phyloP scores from a whole-genome alignment of 176 grass and related monocot species.

The Aegilops umbellulata region DNA sequence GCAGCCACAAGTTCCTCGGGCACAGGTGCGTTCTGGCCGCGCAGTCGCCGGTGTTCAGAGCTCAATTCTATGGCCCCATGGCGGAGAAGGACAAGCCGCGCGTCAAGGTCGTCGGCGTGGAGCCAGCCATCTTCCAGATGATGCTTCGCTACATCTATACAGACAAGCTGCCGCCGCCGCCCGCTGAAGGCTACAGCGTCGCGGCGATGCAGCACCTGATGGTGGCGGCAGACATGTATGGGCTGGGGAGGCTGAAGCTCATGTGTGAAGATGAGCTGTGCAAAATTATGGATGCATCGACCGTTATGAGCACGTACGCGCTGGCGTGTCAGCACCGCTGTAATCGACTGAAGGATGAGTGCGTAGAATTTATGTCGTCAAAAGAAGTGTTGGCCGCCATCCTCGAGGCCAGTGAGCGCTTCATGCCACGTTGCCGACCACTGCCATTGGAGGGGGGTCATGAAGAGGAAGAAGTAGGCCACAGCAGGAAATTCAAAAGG shows the following conservation, averaged over 20 bases:
- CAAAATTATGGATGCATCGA: not conserved
- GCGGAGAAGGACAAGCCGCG: not conserved
- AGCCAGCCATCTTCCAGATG: not conserved
- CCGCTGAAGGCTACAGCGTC: not conserved
- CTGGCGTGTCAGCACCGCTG: not conserved
- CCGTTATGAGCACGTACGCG: not conserved
- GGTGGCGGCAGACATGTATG: not conserved
- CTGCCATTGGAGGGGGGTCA: no score
- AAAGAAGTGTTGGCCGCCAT: no score
- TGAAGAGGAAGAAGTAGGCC: no score
- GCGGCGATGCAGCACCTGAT: conserved; percentile 18
- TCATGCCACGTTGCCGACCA: no score
- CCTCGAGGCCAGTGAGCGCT: no score
- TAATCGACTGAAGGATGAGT: not conserved
- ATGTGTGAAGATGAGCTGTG: not conserved
- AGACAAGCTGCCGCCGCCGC: not conserved
- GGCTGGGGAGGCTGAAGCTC: not conserved
- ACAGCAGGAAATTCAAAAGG: no score
- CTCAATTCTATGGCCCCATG: conserved; percentile 4
- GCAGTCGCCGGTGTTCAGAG: not conserved
- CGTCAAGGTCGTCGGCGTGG: not conserved
- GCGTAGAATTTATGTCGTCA: not conserved
- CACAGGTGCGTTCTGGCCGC: not conserved
- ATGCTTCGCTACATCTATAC: conserved; percentile 31
- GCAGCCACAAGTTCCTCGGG: not conserved